These are phyloP conservation scores for Tolypocladium capitatum DNA, from an alignment of 2,329 filamentous ascomycete species.

Conservation along the genomic window DNA sequence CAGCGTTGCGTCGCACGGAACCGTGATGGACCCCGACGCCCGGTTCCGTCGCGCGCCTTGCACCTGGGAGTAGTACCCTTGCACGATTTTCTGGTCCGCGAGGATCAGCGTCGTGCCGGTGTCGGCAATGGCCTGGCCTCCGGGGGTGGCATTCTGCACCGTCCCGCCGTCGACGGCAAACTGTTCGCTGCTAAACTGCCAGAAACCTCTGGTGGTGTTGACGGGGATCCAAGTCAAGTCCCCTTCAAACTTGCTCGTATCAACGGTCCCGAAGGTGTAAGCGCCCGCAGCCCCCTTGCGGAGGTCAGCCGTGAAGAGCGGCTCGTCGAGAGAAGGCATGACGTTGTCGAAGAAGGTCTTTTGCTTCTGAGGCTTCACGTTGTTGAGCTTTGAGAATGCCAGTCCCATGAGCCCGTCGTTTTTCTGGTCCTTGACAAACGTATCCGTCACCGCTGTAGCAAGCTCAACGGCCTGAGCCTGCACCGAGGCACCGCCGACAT, in stretches of 20 bases:
- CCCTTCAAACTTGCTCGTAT: conserved; percentile 47
- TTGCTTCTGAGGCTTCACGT: conserved; percentile 45
- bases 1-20: conserved; percentile 31
- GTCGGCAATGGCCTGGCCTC: conserved; percentile 38
- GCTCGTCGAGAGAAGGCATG: conserved; percentile 43
- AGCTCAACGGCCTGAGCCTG: conserved; percentile 53
- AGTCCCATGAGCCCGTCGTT: conserved; percentile 60
- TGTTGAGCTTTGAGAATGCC: conserved; percentile 52
- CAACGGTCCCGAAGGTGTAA: conserved; percentile 60
- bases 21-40: conserved; percentile 29
- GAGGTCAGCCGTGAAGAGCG: conserved; percentile 57
- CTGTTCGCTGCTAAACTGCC: conserved; percentile 36
- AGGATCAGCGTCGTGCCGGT: conserved; percentile 52
- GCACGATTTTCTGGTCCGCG: conserved; percentile 37
- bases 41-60: conserved; percentile 26
- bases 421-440: conserved; percentile 45
- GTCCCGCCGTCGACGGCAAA: conserved; percentile 38
- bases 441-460: conserved; percentile 42
- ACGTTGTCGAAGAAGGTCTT: conserved; percentile 67
- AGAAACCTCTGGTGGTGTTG: conserved; percentile 51
- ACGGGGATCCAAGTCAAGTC: conserved; percentile 46
- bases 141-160: conserved; percentile 19
- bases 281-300: conserved; percentile 43
- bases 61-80: conserved; percentile 35
- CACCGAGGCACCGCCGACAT: conserved; percentile 52